A percentile compares a stretch with the other conserved stretches of the same genome.
Evolutionary conservation across 257 asterid species (phyloP).

Genomic region (Solanum etuberosum): DNA sequence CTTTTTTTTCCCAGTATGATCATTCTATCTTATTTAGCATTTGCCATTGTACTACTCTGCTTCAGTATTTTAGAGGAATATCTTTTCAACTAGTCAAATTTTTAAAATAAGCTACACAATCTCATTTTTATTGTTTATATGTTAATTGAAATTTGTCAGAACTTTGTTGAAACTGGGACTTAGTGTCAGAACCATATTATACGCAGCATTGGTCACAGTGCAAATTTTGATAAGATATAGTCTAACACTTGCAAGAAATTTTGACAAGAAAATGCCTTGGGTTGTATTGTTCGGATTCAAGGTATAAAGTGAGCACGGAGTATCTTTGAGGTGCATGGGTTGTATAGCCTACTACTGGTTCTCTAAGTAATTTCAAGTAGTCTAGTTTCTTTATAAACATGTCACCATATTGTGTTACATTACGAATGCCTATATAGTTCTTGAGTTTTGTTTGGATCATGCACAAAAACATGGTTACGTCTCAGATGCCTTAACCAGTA

Average conservation of each 20-base stretch:
- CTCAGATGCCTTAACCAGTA: background rate
- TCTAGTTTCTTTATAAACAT: background rate
- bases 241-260: background rate
- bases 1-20: background rate
- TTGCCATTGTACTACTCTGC: background rate
- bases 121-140: background rate
- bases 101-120: background rate
- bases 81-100: background rate
- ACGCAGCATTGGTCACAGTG: background rate
- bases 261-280: background rate
- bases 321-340: background rate
- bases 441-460: background rate
- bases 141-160: background rate
- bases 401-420: background rate
- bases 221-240: background rate
- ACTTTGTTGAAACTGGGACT: background rate
- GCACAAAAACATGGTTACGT: background rate
- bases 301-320: background rate
- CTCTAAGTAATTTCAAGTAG: background rate
- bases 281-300: background rate
- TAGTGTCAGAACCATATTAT: background rate
- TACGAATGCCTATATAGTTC: background rate
- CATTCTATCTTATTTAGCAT: background rate
- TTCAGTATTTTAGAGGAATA: background rate
- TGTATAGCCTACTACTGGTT: background rate